These are phyloP conservation scores for Coniferiporia weirii DNA, from an alignment of 1,284 basidiomycete genomes.

Conservation along the genomic window DNA sequence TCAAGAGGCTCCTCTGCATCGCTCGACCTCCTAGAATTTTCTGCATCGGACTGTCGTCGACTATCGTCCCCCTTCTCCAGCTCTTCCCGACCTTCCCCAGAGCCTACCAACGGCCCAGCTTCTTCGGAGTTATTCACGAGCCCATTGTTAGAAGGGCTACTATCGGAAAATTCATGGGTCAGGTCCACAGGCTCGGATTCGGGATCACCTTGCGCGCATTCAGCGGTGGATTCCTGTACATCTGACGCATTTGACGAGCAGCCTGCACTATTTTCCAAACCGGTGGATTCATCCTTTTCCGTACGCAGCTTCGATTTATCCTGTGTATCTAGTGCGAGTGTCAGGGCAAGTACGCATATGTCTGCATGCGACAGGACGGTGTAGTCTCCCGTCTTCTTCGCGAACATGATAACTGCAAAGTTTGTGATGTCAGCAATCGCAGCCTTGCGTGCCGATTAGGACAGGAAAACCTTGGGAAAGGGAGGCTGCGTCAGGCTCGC, in stretches of 20 bases:
- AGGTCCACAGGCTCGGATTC: neutral
- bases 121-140: neutral
- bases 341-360: slow-evolving; percentile 87
- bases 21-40: slow-evolving; percentile 22
- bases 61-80: slow-evolving; percentile 15
- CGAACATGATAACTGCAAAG: slow-evolving; percentile 75
- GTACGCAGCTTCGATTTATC: slow-evolving; percentile 36
- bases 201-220: slow-evolving; percentile 22
- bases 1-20: slow-evolving; percentile 34
- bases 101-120: neutral
- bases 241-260: neutral
- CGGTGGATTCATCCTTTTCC: neutral
- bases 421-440: neutral
- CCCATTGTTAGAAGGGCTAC: too few relatives aligned
- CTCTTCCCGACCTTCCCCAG: slow-evolving; percentile 20
- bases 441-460: slow-evolving; percentile 6
- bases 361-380: slow-evolving; percentile 90
- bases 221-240: neutral
- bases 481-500: slow-evolving; percentile 67
- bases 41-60: neutral
- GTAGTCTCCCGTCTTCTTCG: slow-evolving; percentile 97
- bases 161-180: neutral
- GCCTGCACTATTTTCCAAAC: slow-evolving; percentile 27
- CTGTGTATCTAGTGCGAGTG: slow-evolving; percentile 68
- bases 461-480: slow-evolving; percentile 65